Evolutionary conservation across 768 basidiomycete species (phyloP), one percentile per base, ranked within the genome.

Genomic region (Holtermannia corniformis): DNA sequence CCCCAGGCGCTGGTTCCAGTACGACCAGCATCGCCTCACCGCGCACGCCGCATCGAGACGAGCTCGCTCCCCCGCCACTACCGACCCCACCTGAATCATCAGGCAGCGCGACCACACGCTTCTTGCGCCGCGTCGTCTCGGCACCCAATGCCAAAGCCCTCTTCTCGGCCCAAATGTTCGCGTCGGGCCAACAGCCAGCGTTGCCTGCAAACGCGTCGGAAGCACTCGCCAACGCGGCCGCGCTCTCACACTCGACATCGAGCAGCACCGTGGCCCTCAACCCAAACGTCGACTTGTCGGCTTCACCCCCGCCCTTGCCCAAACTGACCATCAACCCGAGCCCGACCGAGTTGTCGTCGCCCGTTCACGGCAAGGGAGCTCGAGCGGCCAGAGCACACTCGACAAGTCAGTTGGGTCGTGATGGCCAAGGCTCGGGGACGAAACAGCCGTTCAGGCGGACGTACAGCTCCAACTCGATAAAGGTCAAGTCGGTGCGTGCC

Each of bases 391-490:
- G 61, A 48, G 53, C 57, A 21, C 54, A 26, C 53, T 50, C 55
- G 28, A 63, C 62, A 25, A 20, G 40, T 32, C 48, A 50, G 24
- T 27, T 43, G 28, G 25, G 41, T 44, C 21, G 32, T 43, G 43
- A 41, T 26, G 32, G 45, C n/a, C 21, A 24, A 22, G 79, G 52
- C 81, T 81, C 72, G 74, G 80, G 56, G 80, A 65, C 63, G 44
- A 68, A 65, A 45, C 59, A 57, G 43, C 62, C 87, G 24, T 97
- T 97, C 72, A 80, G 88, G 52, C 76, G 95, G 66, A 97, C 95
- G 44, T 99, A 99, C 74, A 93, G 89, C 40, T 91, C 87, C 67
- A 93, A 95, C 73, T 93, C 90, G 19, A 97, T 99, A 76, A 95
- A 95, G 76, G 82, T 91, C 61, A 79, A 82, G 66, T 81, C 85